These are phyloP conservation scores for Chlamydomonas sphaeroides DNA, from an alignment of 139 green algal genomes.

Conservation along the genomic window DNA sequence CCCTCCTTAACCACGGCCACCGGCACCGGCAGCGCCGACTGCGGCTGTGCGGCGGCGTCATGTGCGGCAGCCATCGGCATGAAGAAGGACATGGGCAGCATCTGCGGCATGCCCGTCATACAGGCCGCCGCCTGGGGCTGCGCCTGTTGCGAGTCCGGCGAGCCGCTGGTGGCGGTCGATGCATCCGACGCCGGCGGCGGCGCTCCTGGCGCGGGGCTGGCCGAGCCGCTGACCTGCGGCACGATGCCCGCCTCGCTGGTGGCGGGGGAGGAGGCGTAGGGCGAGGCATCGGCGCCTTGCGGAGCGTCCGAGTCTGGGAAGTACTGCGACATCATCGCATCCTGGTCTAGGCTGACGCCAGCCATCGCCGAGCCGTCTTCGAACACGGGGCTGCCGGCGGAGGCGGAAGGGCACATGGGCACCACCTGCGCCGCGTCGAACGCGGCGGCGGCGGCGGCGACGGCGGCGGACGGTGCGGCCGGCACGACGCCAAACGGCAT, in stretches of 20 bases:
- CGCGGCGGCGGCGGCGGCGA: too few relatives aligned
- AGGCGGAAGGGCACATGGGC: background rate
- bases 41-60: too few relatives aligned
- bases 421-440: conserved; percentile 12
- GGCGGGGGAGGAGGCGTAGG: background rate
- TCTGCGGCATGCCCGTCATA: background rate
- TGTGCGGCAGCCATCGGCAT: too few relatives aligned
- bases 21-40: too few relatives aligned
- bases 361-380: too few relatives aligned
- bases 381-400: background rate
- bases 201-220: background rate
- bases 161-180: too few relatives aligned
- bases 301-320: background rate
- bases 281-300: background rate
- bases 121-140: too few relatives aligned
- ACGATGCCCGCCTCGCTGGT: conserved; percentile 14
- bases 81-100: background rate
- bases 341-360: too few relatives aligned
- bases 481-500: background rate
- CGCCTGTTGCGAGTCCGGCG: too few relatives aligned
- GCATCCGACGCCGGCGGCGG: too few relatives aligned
- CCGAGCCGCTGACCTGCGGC: background rate
- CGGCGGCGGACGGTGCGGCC: background rate
- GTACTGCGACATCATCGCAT: too few relatives aligned
- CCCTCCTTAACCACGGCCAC: too few relatives aligned